Evolutionary conservation across 2,329 filamentous ascomycete species (phyloP).

Genomic region (Neofusicoccum parvum): DNA sequence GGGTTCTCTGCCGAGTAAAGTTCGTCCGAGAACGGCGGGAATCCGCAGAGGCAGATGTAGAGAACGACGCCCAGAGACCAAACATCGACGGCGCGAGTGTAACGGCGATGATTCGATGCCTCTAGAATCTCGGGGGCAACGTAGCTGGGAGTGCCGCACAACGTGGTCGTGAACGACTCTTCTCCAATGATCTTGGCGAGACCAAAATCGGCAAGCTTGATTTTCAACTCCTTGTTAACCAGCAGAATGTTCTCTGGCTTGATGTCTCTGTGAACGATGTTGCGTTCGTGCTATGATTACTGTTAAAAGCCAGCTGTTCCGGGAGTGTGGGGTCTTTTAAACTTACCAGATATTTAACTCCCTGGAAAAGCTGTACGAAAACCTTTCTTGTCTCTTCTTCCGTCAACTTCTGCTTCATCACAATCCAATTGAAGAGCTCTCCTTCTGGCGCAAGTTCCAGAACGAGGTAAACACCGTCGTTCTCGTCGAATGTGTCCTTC

Average conservation of each 20-base stretch:
- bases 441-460: slow-evolving; percentile 89
- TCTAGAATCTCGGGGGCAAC: slow-evolving; percentile 94
- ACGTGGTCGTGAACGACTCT: slow-evolving; percentile 93
- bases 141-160: slow-evolving; percentile 95
- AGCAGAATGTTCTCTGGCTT: slow-evolving; percentile 96
- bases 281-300: slow-evolving; percentile 77
- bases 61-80: slow-evolving; percentile 98
- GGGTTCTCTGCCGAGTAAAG: slow-evolving; percentile 79
- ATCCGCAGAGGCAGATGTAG: slow-evolving; percentile 96
- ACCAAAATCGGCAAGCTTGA: slow-evolving; percentile 95
- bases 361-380: slow-evolving; percentile 89
- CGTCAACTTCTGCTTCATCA: slow-evolving; percentile 83
- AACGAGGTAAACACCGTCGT: slow-evolving; percentile 86
- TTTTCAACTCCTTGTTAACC: slow-evolving; percentile 77
- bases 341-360: slow-evolving; percentile 88
- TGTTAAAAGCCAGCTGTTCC: slow-evolving; percentile 26
- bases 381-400: slow-evolving; percentile 84
- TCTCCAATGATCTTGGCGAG: slow-evolving; percentile 98
- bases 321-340: too few species aligned
- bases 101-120: slow-evolving; percentile 77
- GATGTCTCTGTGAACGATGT: slow-evolving; percentile 96
- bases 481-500: slow-evolving; percentile 93
- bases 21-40: slow-evolving; percentile 96
- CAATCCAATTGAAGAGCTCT: slow-evolving; percentile 94
- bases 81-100: slow-evolving; percentile 92